A percentile compares a stretch with the other conserved stretches of the same genome.
These are phyloP conservation scores for Ustilago bromivora DNA, from an alignment of 1,284 basidiomycete genomes.

Conservation along the genomic window DNA sequence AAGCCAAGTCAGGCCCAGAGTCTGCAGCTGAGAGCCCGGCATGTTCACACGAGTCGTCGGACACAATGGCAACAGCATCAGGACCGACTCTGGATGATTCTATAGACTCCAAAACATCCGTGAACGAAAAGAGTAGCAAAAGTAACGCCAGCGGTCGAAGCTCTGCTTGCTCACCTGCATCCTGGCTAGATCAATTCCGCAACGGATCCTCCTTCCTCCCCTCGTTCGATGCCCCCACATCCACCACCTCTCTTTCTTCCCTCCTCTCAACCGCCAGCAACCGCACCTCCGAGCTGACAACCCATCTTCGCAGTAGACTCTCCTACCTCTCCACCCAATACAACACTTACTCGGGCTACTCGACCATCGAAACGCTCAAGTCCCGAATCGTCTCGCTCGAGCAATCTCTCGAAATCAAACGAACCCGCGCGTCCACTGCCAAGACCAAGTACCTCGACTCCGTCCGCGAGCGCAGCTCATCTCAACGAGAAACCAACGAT, in stretches of 20 bases:
- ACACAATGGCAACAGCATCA: neutral
- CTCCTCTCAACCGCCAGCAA: conserved; percentile 6
- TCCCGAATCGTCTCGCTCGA: conserved; percentile 36
- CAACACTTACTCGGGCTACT: conserved; percentile 62
- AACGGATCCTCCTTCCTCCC: conserved; percentile 13
- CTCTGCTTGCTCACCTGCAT: neutral
- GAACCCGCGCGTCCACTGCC: conserved; percentile 19
- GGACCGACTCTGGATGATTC: neutral
- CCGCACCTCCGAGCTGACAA: conserved; percentile 7
- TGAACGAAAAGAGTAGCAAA: neutral
- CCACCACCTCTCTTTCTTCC: conserved; percentile 13
- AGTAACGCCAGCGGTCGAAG: neutral
- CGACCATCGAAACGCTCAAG: conserved; percentile 55
- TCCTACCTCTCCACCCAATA: conserved; percentile 46
- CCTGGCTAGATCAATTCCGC: conserved; percentile 18
- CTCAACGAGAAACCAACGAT: conserved; percentile 64
- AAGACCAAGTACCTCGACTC: conserved; percentile 53
- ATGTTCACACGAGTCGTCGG: neutral
- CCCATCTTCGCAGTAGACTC: conserved; percentile 19
- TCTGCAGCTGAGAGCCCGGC: neutral
- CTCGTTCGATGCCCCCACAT: conserved; percentile 25
- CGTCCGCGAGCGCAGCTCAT: conserved; percentile 45
- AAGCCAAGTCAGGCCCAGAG: no score
- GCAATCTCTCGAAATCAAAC: conserved; percentile 17
- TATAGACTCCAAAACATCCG: neutral